A percentile compares a stretch with the other conserved stretches of the same genome.
Conservation (phyloP, 192 early-diverging fungal species). For the Umbelopsis sp. region DNA sequence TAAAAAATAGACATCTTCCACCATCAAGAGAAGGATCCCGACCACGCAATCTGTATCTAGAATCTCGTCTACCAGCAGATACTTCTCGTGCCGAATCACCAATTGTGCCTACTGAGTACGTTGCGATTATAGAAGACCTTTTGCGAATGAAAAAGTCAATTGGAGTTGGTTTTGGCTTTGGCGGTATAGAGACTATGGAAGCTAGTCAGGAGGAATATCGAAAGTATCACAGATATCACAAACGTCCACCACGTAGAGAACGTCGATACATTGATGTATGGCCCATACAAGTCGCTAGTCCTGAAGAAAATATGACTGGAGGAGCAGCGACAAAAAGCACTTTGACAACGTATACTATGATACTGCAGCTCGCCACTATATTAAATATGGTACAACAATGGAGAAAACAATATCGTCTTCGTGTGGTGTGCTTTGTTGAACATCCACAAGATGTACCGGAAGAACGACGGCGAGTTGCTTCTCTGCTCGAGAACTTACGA, state of each 20-base stretch:
- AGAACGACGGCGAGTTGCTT: slow-evolving; percentile 56
- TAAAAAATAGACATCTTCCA: not conserved
- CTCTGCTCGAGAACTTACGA: slow-evolving; percentile 61
- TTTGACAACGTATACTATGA: slow-evolving; percentile 75
- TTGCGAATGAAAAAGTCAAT: slow-evolving; percentile 70
- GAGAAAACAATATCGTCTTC: slow-evolving; percentile 60
- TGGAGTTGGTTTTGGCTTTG: slow-evolving; percentile 68
- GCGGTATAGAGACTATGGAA: slow-evolving; percentile 43
- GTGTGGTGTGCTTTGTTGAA: slow-evolving; percentile 75
- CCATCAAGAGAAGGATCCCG: slow-evolving; percentile 14
- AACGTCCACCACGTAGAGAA: slow-evolving; percentile 10
- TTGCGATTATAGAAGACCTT: slow-evolving; percentile 74
- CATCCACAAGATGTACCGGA: slow-evolving; percentile 61
- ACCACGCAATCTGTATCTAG: slow-evolving; percentile 32
- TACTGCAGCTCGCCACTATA: slow-evolving; percentile 75
- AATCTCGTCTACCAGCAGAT: slow-evolving; percentile 55
- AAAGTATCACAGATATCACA: slow-evolving; percentile 18
- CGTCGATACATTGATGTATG: slow-evolving; percentile 72
- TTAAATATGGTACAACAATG: slow-evolving; percentile 72
- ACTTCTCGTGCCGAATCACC: slow-evolving; percentile 57
- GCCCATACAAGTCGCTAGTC: slow-evolving; percentile 63
- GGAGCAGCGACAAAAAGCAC: not conserved
- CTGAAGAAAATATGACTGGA: slow-evolving; percentile 42
- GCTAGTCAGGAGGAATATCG: slow-evolving; percentile 29
- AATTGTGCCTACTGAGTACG: slow-evolving; percentile 60